These are phyloP conservation scores for Nemania sp. DNA, from an alignment of 2,329 filamentous ascomycete genomes.

Conservation along the genomic window DNA sequence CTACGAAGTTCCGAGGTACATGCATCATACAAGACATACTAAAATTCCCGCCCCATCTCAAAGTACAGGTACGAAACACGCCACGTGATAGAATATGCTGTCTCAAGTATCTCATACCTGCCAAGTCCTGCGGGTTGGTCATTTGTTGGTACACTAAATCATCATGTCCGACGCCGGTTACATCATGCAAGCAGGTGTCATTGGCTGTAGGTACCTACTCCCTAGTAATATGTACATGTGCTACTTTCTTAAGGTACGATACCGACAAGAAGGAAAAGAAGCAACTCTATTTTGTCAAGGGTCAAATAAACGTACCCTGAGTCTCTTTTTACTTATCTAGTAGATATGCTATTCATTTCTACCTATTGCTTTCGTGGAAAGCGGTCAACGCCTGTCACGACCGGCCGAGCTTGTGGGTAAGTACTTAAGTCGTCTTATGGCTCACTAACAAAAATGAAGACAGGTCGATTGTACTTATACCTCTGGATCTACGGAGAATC, in stretches of 20 bases:
- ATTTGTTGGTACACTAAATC: not conserved
- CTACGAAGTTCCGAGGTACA: too few relatives aligned
- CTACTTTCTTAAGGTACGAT: too few relatives aligned
- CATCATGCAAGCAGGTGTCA: slow-evolving; percentile 22
- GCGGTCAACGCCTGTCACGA: too few relatives aligned
- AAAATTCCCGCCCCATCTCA: not conserved
- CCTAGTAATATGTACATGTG: too few relatives aligned
- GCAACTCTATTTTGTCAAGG: too few relatives aligned
- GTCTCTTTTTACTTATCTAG: not conserved
- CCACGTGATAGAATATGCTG: too few relatives aligned
- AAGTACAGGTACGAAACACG: slow-evolving; percentile 8
- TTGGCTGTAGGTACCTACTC: not conserved
- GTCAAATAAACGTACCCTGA: too few relatives aligned
- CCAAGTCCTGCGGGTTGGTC: not conserved
- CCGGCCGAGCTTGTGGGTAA: too few relatives aligned
- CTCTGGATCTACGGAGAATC: not conserved
- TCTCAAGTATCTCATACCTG: slow-evolving; percentile 2
- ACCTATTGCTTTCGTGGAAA: not conserved
- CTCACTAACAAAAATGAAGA: not conserved
- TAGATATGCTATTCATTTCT: not conserved
- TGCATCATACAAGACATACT: too few relatives aligned
- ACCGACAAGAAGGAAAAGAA: too few relatives aligned
- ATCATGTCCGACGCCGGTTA: slow-evolving; percentile 12
- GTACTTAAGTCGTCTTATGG: too few relatives aligned
- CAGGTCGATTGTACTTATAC: not conserved